Evolutionary conservation across 192 early-diverging fungal genomes (phyloP), one percentile per base, ranked within the genome.

Genomic region (Backusella liffmaniae): DNA sequence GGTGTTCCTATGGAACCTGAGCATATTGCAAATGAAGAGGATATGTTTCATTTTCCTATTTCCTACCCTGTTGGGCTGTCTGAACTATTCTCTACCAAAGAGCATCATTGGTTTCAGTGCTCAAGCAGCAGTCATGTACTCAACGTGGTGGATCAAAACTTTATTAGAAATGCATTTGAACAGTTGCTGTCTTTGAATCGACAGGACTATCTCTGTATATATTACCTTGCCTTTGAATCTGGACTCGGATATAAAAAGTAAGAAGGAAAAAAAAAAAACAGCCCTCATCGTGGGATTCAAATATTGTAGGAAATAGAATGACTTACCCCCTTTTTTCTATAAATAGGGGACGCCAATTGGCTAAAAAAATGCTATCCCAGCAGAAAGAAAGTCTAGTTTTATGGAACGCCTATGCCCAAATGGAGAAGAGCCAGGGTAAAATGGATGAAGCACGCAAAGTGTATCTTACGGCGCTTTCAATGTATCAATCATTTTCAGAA

Each of bases 351-450:
- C 80, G 84, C 13, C 85, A 82, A 56, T 46, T 84, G 59, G 85
- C 86, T n/a, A 86, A 87, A 67, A 79, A 75, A 2, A 72, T 86
- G 29, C 46, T 86, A 8, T 86, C 85, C 36, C 62, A 59, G 13
- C 79, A 86, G 10, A 67, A 79, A 13, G 82, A 80, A 68, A 83
- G 85, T 77, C 76, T 90, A 0, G 51, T 79, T 4, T 72, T 90
- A 39, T 88, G 86, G 88, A 90, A 90, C 73, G 86, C 80, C 2
- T 88, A 86, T 70, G 87, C 87, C 2, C 85, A 84, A 72, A 76
- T 85, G 32, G 88, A 90, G 66, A 84, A 75, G 73, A 73, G 73
- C 5, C 79, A 82, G 5, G 83, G 82, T 26, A 79, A 82, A 36
- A 77, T 80, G 29, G 36, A 84, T 2, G 84, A 90, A 78, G 82